A percentile compares a stretch with the other conserved stretches of the same genome.
Conservation (phyloP, 805 yeast species). For the Yamadazyma sp. region DNA sequence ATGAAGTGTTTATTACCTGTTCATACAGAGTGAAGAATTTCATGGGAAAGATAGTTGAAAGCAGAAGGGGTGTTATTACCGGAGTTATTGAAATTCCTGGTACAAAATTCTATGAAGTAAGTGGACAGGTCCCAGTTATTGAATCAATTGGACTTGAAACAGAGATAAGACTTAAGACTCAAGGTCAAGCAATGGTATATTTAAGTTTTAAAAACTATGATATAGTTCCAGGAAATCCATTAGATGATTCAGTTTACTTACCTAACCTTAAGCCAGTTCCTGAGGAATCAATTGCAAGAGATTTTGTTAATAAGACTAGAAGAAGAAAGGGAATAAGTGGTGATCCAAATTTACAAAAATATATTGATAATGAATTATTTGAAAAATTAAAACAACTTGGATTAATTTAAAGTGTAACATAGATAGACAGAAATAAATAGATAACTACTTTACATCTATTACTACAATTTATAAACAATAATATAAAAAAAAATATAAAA, state of each 20-base stretch:
- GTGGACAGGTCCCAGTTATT: conserved; percentile 77
- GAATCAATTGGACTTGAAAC: conserved; percentile 90
- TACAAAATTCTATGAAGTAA: conserved; percentile 60
- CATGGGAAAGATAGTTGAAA: conserved; percentile 47
- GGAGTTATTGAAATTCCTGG: conserved; percentile 60
- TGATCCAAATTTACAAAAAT: conserved; percentile 64
- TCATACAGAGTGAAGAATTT: conserved; percentile 46
- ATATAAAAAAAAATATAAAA: too few relatives aligned
- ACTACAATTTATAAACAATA: too few relatives aligned
- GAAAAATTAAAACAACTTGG: conserved; percentile 53
- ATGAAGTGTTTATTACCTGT: conserved; percentile 57
- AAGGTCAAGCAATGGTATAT: conserved; percentile 73
- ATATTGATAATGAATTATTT: conserved; percentile 60
- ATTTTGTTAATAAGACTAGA: conserved; percentile 85
- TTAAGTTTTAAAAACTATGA: conserved; percentile 71
- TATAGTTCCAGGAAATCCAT: conserved; percentile 86
- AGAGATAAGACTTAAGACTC: conserved; percentile 73
- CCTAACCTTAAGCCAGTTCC: conserved; percentile 79
- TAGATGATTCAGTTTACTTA: conserved; percentile 61
- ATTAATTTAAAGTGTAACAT: too few relatives aligned
- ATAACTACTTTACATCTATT: too few relatives aligned
- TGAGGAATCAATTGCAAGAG: conserved; percentile 69
- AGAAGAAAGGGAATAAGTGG: conserved; percentile 80
- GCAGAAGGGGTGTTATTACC: conserved; percentile 62
- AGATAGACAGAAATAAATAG: too few relatives aligned